Percentiles rank a stretch among this genome's conserved stretches.
Conservation (phyloP, 2,329 filamentous ascomycete species). For the Didymella pinodella region DNA sequence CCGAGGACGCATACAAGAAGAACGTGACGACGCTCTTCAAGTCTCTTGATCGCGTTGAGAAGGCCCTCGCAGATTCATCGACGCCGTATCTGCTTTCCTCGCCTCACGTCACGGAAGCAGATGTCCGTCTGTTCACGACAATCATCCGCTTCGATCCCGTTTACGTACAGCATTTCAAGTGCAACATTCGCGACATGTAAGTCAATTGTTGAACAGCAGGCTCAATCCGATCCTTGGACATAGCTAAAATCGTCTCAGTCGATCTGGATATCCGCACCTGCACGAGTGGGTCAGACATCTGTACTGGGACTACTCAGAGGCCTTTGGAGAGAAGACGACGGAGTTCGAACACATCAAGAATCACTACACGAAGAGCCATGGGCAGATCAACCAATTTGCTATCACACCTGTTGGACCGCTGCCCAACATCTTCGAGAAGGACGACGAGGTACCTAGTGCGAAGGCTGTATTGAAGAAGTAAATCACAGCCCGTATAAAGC, state of each 20-base stretch:
- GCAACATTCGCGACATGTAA: constrained; percentile 80
- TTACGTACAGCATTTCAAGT: constrained; percentile 71
- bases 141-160: constrained; percentile 68
- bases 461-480: constrained; percentile 31
- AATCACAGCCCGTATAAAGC: not conserved
- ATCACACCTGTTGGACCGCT: constrained; percentile 88
- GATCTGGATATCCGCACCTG: constrained; percentile 80
- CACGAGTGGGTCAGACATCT: constrained; percentile 83
- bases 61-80: constrained; percentile 50
- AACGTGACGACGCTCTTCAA: constrained; percentile 57
- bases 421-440: constrained; percentile 79
- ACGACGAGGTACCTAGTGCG: constrained; percentile 76
- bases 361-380: constrained; percentile 72
- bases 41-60: constrained; percentile 59
- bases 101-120: constrained; percentile 57
- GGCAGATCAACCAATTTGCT: constrained; percentile 68
- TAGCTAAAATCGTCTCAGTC: constrained; percentile 12
- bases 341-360: constrained; percentile 96
- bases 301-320: constrained; percentile 74
- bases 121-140: constrained; percentile 63
- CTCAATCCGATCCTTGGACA: not conserved
- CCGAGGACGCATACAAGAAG: constrained; percentile 60
- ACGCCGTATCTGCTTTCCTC: constrained; percentile 59
- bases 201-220: not conserved
- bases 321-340: constrained; percentile 84